These are phyloP conservation scores for Metschnikowia amazonensis DNA, from an alignment of 805 yeast genomes.

Conservation along the genomic window DNA sequence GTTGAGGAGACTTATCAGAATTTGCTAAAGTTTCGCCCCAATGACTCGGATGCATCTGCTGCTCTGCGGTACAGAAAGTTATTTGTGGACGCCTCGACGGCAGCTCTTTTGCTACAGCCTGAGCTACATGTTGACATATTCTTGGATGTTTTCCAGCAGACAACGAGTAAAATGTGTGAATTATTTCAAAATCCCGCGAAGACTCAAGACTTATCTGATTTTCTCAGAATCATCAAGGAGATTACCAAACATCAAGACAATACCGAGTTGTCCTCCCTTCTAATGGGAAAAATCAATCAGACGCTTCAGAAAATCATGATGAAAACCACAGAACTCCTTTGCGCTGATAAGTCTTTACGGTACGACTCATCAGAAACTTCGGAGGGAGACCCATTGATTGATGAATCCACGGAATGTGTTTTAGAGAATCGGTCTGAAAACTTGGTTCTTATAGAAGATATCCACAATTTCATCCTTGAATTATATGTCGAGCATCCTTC, in stretches of 20 bases:
- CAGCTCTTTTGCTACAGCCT: conserved; percentile 36
- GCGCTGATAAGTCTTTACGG: neutral
- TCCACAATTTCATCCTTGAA: conserved; percentile 3
- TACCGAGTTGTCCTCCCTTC: conserved; percentile 16
- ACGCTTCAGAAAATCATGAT: conserved; percentile 19
- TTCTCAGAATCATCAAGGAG: conserved; percentile 30
- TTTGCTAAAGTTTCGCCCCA: conserved; percentile 17
- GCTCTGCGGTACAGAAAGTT: conserved; percentile 6
- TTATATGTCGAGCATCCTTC: conserved; percentile 1
- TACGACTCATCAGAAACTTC: neutral
- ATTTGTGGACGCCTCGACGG: conserved; percentile 24
- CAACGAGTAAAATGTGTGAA: neutral
- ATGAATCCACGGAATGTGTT: neutral
- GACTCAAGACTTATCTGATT: conserved; percentile 12
- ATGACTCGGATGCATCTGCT: conserved; percentile 7
- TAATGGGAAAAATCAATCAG: conserved; percentile 25
- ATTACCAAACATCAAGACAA: conserved; percentile 27
- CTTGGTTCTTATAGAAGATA: neutral
- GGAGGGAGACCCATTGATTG: neutral
- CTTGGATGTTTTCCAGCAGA: conserved; percentile 21
- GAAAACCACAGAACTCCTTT: conserved; percentile 3
- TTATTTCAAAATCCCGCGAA: conserved; percentile 2
- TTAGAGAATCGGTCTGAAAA: neutral
- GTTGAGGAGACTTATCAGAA: conserved; percentile 30
- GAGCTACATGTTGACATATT: conserved; percentile 26